Base-by-base conservation (phyloP, 352 stramenopile genomes). In the Blastocystis sp. region DNA sequence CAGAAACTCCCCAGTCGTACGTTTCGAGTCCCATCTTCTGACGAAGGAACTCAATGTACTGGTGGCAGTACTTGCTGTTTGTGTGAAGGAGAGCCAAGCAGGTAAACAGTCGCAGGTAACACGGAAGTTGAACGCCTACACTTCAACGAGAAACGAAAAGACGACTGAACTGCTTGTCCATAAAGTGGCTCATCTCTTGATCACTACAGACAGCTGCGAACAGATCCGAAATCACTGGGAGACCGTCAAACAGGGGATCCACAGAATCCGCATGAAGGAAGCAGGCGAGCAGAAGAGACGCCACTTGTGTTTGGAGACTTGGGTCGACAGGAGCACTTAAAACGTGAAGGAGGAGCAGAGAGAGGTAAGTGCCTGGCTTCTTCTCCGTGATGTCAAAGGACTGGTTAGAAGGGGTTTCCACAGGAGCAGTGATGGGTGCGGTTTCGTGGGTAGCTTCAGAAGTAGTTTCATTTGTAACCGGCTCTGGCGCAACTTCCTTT, bases 101-200 rank as follows among this genome's bases (percentile, higher is more conserved):
- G 24, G 36, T 44, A 29, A 65, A 81, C 16, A 81, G 48, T 27
- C 49, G 69, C 11, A 81, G 48, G 42, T 81, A 81, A 7, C 11
- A 18, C 24, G 29, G 69, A 18, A 81, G 53, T 27, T 81, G 69
- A 42, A 65, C 48, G 24, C 56, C 69, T 81, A 42, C 8, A 11
- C 18, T n/a, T 81, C 3, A 81, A 1, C 0, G 4, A 6, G 16
- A 3, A 40, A 51, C n/a, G 34, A 14, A 1, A 46, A 18, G 7
- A 1, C 9, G 0, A 81, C 69, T 51, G 48, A 81, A 81, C 1
- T 16, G 29, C 24, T 48, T 27, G 16, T 34, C 48, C n/a, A 63
- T 36, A 32, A 65, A 81, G 49, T 42, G 21, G 34, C 51, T 32
- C 21, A 21, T 4, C 53, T 81, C 29, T 42, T 64, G 24, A n/a